Evolutionary conservation across 1,139 yeast genomes (phyloP).

Genomic region (Taphrina betulina): DNA sequence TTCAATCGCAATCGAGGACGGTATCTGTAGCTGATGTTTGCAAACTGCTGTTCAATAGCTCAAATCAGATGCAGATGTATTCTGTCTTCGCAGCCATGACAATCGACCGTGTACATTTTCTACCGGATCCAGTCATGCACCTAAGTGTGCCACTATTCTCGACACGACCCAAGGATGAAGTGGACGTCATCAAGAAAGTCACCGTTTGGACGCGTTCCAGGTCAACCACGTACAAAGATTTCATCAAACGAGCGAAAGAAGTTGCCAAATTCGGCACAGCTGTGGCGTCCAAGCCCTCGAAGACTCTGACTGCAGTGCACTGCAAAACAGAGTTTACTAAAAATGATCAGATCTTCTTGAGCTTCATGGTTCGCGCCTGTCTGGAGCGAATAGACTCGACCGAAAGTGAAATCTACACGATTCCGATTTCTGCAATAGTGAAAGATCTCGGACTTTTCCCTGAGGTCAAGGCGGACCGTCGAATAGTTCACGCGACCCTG

Average conservation of each 20-base stretch:
- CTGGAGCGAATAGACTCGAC: slow-evolving; percentile 16
- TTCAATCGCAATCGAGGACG: background rate
- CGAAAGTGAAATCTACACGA: slow-evolving; percentile 24
- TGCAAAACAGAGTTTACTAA: background rate
- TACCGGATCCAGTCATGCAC: slow-evolving; percentile 17
- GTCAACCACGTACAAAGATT: background rate
- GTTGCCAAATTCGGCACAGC: slow-evolving; percentile 3
- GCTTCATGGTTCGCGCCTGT: slow-evolving; percentile 18
- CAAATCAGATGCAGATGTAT: slow-evolving; percentile 9
- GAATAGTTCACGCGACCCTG: slow-evolving; percentile 12
- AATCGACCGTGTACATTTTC: slow-evolving; percentile 19
- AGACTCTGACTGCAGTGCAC: background rate
- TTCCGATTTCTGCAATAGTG: slow-evolving; percentile 8
- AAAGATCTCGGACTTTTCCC: slow-evolving; percentile 20
- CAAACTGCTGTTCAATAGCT: slow-evolving; percentile 6
- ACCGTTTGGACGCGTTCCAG: background rate
- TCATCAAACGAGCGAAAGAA: slow-evolving; percentile 13
- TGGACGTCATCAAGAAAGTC: background rate
- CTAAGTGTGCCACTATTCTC: slow-evolving; percentile 19
- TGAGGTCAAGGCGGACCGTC: background rate
- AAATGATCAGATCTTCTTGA: background rate
- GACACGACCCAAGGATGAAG: slow-evolving; percentile 8
- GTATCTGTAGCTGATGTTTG: slow-evolving; percentile 20
- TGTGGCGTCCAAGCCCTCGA: background rate
- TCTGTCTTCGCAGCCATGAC: slow-evolving; percentile 19